Percentiles rank a stretch among this genome's conserved stretches.
Evolutionary conservation across 2,329 filamentous ascomycete species (phyloP).

Genomic region (Fusarium sacchari): DNA sequence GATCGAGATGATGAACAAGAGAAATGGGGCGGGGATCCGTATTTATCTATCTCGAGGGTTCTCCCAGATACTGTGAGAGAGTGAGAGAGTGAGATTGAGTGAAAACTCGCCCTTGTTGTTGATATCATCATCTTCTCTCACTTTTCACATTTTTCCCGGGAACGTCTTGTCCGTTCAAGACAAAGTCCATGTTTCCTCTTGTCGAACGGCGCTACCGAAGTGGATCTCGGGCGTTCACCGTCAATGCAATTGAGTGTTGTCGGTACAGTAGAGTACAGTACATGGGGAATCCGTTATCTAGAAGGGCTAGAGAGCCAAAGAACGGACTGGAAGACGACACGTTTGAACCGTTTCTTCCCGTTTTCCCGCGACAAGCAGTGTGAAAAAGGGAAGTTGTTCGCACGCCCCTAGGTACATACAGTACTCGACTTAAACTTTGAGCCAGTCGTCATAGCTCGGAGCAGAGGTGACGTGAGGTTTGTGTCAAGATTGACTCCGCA

Average conservation of each 20-base stretch:
- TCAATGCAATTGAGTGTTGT: constrained; percentile 19
- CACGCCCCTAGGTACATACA: constrained; percentile 15
- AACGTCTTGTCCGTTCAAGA: constrained; percentile 5
- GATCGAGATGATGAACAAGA: constrained; percentile 12
- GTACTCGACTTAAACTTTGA: constrained; percentile 8
- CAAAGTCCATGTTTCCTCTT: not conserved
- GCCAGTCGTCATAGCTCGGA: constrained; percentile 26
- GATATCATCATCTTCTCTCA: constrained; percentile 31
- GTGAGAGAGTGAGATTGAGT: not conserved
- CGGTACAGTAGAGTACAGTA: not conserved
- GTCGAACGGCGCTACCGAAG: constrained; percentile 34
- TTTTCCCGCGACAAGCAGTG: constrained; percentile 28
- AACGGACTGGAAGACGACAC: constrained; percentile 9
- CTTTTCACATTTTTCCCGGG: not conserved
- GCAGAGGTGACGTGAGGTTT: constrained; percentile 23
- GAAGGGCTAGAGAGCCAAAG: constrained; percentile 5
- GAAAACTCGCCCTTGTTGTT: constrained; percentile 34
- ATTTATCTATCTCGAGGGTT: constrained; percentile 30
- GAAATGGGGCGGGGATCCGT: constrained; percentile 30
- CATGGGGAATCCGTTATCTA: constrained; percentile 24
- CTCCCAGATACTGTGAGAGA: not conserved
- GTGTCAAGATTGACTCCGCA: constrained; percentile 24
- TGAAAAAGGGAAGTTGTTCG: not conserved
- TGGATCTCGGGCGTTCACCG: constrained; percentile 35
- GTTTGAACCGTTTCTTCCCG: constrained; percentile 32